Evolutionary conservation across 352 stramenopile genomes (phyloP).

Genomic region (Phytophthora kernoviae): DNA sequence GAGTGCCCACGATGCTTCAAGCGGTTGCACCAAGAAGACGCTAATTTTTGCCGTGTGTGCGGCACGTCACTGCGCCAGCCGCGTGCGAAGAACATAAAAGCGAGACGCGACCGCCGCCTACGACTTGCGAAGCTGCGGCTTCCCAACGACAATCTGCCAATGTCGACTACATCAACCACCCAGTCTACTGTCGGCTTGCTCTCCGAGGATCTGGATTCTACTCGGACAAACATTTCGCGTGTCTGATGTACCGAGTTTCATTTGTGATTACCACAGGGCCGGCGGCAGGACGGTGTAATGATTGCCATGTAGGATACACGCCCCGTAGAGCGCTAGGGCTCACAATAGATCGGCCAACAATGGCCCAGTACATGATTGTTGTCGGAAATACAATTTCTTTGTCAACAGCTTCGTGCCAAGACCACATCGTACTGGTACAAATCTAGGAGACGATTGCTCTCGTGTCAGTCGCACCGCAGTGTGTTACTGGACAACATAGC

Average conservation of each 20-base stretch:
- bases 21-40: slow-evolving; percentile 77
- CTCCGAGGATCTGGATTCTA: slow-evolving; percentile 27
- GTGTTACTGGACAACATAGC: too few species aligned
- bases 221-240: slow-evolving; percentile 7
- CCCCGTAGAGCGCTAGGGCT: slow-evolving; percentile 3
- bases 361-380: background rate
- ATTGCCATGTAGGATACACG: slow-evolving; percentile 24
- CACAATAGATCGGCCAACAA: slow-evolving; percentile 16
- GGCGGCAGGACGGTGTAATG: slow-evolving; percentile 3
- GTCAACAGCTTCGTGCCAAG: background rate
- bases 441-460: background rate
- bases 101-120: slow-evolving; percentile 51
- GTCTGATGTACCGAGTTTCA: slow-evolving; percentile 12
- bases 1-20: slow-evolving; percentile 81
- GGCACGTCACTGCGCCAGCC: slow-evolving; percentile 60
- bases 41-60: slow-evolving; percentile 83
- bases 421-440: background rate
- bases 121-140: slow-evolving; percentile 65
- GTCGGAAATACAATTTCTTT: background rate
- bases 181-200: slow-evolving; percentile 63
- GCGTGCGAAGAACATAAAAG: slow-evolving; percentile 66
- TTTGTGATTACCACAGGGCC: slow-evolving; percentile 6
- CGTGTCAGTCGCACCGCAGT: too few species aligned
- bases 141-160: slow-evolving; percentile 32
- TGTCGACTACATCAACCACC: slow-evolving; percentile 65